Base-by-base conservation (phyloP, 1,284 basidiomycete genomes). In the Singerocomus rubriflavus region DNA sequence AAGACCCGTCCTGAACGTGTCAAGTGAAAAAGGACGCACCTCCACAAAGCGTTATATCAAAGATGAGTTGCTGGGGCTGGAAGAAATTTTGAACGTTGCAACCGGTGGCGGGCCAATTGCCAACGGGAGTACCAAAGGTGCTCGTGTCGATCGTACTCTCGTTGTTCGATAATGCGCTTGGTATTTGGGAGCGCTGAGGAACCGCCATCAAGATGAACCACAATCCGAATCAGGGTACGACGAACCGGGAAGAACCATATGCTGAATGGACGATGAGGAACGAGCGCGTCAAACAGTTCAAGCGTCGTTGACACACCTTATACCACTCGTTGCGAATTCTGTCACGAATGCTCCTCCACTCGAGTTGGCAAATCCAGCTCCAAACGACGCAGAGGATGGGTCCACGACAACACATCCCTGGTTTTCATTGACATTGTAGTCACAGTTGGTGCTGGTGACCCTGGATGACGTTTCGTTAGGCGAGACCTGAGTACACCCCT, bases 41-140 rank as follows among this genome's bases (percentile, higher is more conserved):
- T 60, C 85, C 85, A 56, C 89, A 91, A 11, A 91, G 77, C 1
- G 88, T 86, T 53, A 88, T 88, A 64, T 85, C 81, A 56, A 91
- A 81, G 30, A 88, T 81, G 41, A 91, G 74, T 48, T 79, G 73
- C 61, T 90, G 85, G 0, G 82, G 68, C 40, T 74, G 65, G 67
- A 92, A 91, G 70, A 77, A 86, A 33, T 73, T 65, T 48, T 71
- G 67, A 31, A 88, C 75, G 44, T 78, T 70, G 65, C 89, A 91
- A 13, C 76, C 73, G 8, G 74, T 70, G 5, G 77, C 69, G 1
- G 83, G 79, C 77, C 82, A 91, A 57, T 84, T 84, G 0, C 80
- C 88, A 5, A 80, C 75, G 1, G 90, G 88, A 12, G 70, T 76
- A 11, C 89, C 89, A 4, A 92, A 73, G 2, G 74, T 71, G 6